Conservation (phyloP, 2,329 filamentous ascomycete species). For the Metarhizium rileyi region DNA sequence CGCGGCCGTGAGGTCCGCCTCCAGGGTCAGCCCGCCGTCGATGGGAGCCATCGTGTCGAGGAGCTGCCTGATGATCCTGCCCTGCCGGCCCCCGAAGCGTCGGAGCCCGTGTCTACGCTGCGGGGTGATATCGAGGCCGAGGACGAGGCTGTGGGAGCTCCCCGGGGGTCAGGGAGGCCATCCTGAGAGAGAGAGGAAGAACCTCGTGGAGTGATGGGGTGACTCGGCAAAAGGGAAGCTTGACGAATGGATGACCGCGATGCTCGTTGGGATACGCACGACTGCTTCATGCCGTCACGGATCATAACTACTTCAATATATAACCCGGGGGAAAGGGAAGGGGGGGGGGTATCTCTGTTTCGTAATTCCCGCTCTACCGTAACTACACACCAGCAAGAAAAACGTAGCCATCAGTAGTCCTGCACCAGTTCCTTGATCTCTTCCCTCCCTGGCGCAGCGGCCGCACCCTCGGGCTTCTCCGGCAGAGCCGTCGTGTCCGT, state of each 20-base stretch:
- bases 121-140: too few species aligned
- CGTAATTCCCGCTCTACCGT: background rate
- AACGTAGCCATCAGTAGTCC: constrained; percentile 35
- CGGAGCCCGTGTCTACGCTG: background rate
- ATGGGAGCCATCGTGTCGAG: constrained; percentile 33
- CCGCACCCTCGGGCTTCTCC: constrained; percentile 33
- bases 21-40: constrained; percentile 42
- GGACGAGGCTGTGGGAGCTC: too few species aligned
- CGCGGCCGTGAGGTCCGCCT: constrained; percentile 79
- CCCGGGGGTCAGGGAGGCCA: too few species aligned
- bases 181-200: too few species aligned
- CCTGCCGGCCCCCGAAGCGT: constrained; percentile 21
- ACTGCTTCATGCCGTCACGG: background rate
- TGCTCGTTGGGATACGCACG: background rate
- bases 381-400: background rate
- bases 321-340: too few species aligned
- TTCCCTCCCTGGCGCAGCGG: constrained; percentile 36
- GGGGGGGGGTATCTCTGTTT: constrained; percentile 19
- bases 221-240: background rate
- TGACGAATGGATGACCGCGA: background rate
- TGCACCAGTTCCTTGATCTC: constrained; percentile 59
- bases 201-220: too few species aligned
- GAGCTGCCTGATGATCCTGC: constrained; percentile 40
- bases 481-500: constrained; percentile 36
- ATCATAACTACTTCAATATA: background rate